These are phyloP conservation scores for Sclerotiophoma versabilis DNA, from an alignment of 2,329 filamentous ascomycete species.

Conservation along the genomic window DNA sequence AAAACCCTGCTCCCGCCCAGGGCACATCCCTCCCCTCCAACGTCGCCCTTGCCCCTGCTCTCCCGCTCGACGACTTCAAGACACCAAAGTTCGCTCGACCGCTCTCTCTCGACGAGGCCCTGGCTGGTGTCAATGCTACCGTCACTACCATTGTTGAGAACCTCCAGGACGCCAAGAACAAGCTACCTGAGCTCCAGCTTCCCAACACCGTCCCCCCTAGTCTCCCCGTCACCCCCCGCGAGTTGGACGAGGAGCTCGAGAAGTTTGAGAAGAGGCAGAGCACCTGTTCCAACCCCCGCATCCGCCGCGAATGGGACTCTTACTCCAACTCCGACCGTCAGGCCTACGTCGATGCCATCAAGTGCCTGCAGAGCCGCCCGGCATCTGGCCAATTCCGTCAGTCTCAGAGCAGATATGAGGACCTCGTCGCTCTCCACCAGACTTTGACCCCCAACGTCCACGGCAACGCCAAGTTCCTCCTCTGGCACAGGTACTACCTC, in stretches of 20 bases:
- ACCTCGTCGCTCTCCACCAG: conserved; percentile 46
- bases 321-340: conserved; percentile 32
- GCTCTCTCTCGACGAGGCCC: conserved; percentile 17
- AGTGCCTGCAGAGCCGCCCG: conserved; percentile 35
- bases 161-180: conserved; percentile 17
- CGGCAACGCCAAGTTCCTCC: conserved; percentile 47
- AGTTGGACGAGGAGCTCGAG: conserved; percentile 16
- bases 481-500: conserved; percentile 55
- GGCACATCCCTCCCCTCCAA: conserved; percentile 11
- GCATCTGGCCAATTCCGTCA: conserved; percentile 35
- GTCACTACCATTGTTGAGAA: conserved; percentile 26
- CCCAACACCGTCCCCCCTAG: conserved; percentile 2
- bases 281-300: conserved; percentile 36
- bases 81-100: conserved; percentile 25
- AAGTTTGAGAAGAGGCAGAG: conserved; percentile 24
- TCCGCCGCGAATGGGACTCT: conserved; percentile 44
- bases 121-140: conserved; percentile 20
- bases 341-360: conserved; percentile 38
- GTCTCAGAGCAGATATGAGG: conserved; percentile 43
- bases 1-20: conserved; percentile 17
- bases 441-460: conserved; percentile 44
- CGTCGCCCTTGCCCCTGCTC: conserved; percentile 10
- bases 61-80: conserved; percentile 16
- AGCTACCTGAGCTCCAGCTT: conserved; percentile 15
- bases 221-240: conserved; percentile 7